Conservation (phyloP, 1,284 basidiomycete genomes). For the Bondarzewia mesenterica region DNA sequence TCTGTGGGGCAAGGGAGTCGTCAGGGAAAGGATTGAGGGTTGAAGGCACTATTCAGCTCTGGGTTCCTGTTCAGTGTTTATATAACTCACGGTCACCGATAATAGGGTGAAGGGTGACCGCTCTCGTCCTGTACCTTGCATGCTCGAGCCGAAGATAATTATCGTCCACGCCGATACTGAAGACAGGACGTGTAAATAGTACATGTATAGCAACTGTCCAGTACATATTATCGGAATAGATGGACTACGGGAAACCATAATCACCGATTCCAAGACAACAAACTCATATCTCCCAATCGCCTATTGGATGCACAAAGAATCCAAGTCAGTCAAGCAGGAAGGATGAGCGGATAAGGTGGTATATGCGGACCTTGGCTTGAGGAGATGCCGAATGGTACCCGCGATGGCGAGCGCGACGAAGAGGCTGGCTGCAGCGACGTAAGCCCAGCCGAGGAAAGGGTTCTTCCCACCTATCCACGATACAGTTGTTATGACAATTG, state of each 20-base stretch:
- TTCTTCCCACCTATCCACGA: constrained; percentile 99
- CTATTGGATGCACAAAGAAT: constrained; percentile 25
- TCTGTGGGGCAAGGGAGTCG: no score
- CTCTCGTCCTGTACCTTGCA: no score
- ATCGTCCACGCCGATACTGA: not conserved
- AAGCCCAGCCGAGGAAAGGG: constrained; percentile 95
- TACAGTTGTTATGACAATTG: constrained; percentile 92
- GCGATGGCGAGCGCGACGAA: constrained; percentile 84
- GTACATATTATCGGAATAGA: constrained; percentile 1
- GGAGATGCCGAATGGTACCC: constrained; percentile 87
- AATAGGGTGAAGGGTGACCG: no score
- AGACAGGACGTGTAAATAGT: not conserved
- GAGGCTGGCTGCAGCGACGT: constrained; percentile 82
- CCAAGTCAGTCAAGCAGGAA: not conserved
- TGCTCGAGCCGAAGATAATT: no score
- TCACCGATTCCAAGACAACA: constrained; percentile 78
- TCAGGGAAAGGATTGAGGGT: no score
- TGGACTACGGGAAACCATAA: not conserved
- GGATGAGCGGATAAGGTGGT: constrained; percentile 9
- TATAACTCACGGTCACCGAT: no score
- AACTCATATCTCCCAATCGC: constrained; percentile 75
- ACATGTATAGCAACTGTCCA: constrained; percentile 4
- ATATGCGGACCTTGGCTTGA: constrained; percentile 77
- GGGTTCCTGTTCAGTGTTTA: no score
- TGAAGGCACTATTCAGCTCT: no score